These are phyloP conservation scores for Pythium volutum DNA, from an alignment of 352 stramenopile genomes.

Conservation along the genomic window DNA sequence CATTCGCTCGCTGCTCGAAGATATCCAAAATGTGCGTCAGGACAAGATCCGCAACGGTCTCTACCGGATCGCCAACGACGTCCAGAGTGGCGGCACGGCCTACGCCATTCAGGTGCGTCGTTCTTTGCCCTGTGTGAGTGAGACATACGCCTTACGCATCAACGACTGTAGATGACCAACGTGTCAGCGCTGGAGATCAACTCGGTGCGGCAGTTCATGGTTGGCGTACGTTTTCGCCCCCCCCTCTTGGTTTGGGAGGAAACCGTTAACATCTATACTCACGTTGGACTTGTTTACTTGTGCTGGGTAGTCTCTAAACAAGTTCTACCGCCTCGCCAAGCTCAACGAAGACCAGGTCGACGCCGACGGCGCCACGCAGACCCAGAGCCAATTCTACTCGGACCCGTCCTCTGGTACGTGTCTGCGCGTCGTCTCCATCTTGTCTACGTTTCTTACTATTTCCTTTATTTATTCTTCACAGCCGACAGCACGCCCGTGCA, in stretches of 20 bases:
- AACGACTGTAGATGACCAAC: constrained; percentile 75
- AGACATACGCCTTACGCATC: too few relatives aligned
- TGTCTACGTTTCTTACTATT: neutral
- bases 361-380: constrained; percentile 25
- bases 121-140: neutral
- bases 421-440: neutral
- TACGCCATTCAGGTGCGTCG: constrained; percentile 58
- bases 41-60: constrained; percentile 90
- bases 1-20: constrained; percentile 77
- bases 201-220: constrained; percentile 86
- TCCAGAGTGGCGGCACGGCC: constrained; percentile 66
- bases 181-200: constrained; percentile 85
- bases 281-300: too few relatives aligned
- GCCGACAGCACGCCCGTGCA: constrained; percentile 31
- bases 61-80: constrained; percentile 72
- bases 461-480: constrained; percentile 4
- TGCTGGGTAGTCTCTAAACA: constrained; percentile 78
- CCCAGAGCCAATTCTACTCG: constrained; percentile 29
- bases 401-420: constrained; percentile 16
- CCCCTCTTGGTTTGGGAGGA: neutral
- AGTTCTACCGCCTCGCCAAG: constrained; percentile 72
- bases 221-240: constrained; percentile 39
- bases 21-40: constrained; percentile 87
- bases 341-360: constrained; percentile 36
- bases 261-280: too few relatives aligned